Evolutionary conservation across 768 basidiomycete species (phyloP), one percentile per base, ranked within the genome.

Genomic region (Hygrophorus russula): DNA sequence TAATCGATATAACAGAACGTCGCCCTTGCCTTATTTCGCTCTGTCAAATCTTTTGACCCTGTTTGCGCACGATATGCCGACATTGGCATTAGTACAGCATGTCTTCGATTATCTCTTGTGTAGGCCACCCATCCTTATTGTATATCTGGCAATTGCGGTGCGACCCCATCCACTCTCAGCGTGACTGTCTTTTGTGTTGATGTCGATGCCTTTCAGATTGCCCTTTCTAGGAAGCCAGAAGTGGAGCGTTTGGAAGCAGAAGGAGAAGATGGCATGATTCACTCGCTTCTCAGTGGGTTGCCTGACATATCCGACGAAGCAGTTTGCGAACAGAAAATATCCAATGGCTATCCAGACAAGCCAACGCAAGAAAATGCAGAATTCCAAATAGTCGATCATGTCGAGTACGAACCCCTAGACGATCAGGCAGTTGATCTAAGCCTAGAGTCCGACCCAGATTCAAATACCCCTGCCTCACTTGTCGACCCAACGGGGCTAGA

Each of bases 31-130:
- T 0, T 94, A 90, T 56, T 88, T 83, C 56, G 87, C 91, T 0
- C 73, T 97, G 13, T 87, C 90, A 3, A 87, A 91, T 62, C 75
- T 96, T 27, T 67, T 97, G 28, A 94, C 91, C 0, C 72, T 94
- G 24, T 91, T 97, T 64, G 80, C 92, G 9, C 92, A 97, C 58
- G 91, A 96, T 52, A 73, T 91, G 45, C 88, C 92, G 6, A 86
- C 85, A 2, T 71, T 94, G n/a, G 74, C 82, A 4, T 78, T 92
- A 31, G 84, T 91, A 19, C 91, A 94, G 56, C 83, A 91, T 49
- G 76, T 91, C 37, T 97, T 94, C 59, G 92, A 97, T 61, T 97
- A 80, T 56, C 62, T 96, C 8, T 64, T 97, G 10, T 76, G 78
- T 49, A 72, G 91, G 29, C 88, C 88, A 18, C 92, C 92, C 8